Conservation (phyloP, 208 protist genomes). For the Tritrichomonas musculus region DNA sequence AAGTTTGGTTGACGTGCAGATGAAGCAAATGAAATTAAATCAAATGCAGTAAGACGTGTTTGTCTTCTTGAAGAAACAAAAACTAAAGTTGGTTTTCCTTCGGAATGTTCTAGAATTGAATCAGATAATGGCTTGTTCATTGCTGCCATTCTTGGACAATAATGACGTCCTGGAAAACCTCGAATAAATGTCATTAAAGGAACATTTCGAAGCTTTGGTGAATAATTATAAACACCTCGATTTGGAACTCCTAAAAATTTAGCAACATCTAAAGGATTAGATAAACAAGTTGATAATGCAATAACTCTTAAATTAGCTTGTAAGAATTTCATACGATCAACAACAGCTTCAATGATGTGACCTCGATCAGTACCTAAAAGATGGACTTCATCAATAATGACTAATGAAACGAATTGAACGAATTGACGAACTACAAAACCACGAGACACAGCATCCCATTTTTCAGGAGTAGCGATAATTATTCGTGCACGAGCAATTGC, state of each 20-base stretch:
- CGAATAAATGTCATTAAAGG: conserved; percentile 53
- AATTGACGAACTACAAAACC: conserved; percentile 78
- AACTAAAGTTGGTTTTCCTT: conserved; percentile 88
- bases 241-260: conserved; percentile 91
- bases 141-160: conserved; percentile 94
- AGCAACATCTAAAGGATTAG: conserved; percentile 92
- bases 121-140: conserved; percentile 99
- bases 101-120: conserved; percentile 56
- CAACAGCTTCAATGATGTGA: conserved; percentile 93
- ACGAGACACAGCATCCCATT: conserved; percentile 98
- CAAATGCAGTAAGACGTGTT: conserved; percentile 1
- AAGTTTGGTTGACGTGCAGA: background rate
- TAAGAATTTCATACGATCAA: conserved; percentile 94
- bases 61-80: conserved; percentile 94
- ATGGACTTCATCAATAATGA: conserved; percentile 98
- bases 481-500: conserved; percentile 71
- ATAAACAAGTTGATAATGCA: conserved; percentile 91
- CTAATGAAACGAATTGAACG: conserved; percentile 69
- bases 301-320: conserved; percentile 78
- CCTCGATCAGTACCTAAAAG: conserved; percentile 95
- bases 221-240: conserved; percentile 60
- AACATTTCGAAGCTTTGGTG: conserved; percentile 48
- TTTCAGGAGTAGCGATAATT: conserved; percentile 96
- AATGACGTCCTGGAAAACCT: conserved; percentile 85
- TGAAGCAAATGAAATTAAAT: conserved; percentile 1